Base-by-base conservation (phyloP, 352 stramenopile genomes). In the Salisapilia sapeloensis region DNA sequence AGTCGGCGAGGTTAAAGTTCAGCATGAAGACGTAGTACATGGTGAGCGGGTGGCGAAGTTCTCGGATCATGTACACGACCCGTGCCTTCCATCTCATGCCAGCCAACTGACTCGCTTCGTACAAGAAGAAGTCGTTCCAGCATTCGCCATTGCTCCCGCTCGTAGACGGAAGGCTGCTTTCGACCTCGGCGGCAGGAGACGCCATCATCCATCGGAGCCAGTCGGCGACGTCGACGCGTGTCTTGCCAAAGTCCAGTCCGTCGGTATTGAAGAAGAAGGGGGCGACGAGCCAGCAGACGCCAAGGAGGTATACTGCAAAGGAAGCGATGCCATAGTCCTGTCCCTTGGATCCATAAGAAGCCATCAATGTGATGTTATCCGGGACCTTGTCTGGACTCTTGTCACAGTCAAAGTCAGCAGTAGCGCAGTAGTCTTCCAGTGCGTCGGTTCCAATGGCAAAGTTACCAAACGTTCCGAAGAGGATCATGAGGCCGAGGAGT, bases 251-350 rank as follows among this genome's bases (percentile, higher is more conserved):
- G 35, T 92, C 77, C 33, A 92, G 55, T 2, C 74, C 72, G 33
- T 86, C 71, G 18, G 77, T 87, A 44, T 90, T 90, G 55, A 85
- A 90, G 33, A 92, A 59, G 45, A 92, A 90, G 4, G 77, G 77
- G 1, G 74, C 70, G 21, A 83, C 47, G 15, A 90, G 44, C 74
- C 74, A 92, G 30, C 62, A 83, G 7, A 57, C 52, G 5, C 71
- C 71, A 6, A 92, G 64, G 14, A 90, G 34, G 74, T 74, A 90
- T 18, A 92, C 71, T 4, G 77, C 69, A 40, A 90, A 92, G n/a
- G 77, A 90, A 24, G 71, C 69, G 17, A 90, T 71, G 3, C 77
- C 74, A 15, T 92, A 92, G 35, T 85, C 69, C 33, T 92, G 74
- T 6, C 72, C 71, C 48, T 86, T 89, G 1, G 64, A 77, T n/a